These are phyloP conservation scores for Harrya chromipes DNA, from an alignment of 768 basidiomycete species.

Conservation along the genomic window DNA sequence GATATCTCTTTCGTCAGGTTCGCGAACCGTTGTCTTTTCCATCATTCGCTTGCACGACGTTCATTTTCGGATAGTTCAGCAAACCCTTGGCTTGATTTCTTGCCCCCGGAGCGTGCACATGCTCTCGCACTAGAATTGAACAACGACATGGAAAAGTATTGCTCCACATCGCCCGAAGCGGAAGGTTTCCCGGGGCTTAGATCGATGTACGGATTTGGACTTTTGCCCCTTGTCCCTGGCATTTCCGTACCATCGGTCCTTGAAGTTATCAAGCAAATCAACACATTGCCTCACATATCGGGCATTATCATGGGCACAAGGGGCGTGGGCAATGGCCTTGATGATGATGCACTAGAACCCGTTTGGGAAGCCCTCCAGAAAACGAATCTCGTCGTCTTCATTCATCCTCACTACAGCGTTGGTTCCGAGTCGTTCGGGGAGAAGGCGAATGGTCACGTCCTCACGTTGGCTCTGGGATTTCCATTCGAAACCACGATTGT, in stretches of 20 bases:
- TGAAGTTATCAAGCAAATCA: conserved; percentile 64
- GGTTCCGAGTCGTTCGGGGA: conserved; percentile 72
- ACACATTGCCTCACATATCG: conserved; percentile 60
- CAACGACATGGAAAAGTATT: conserved; percentile 74
- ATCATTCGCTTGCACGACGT: conserved; percentile 14
- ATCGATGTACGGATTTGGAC: conserved; percentile 79
- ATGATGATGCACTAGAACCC: conserved; percentile 74
- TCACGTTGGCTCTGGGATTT: conserved; percentile 84
- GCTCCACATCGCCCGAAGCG: conserved; percentile 55
- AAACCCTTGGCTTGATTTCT: conserved; percentile 91
- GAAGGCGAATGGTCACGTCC: conserved; percentile 80
- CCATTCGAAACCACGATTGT: conserved; percentile 90
- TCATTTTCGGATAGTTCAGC: conserved; percentile 53
- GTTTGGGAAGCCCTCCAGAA: conserved; percentile 78
- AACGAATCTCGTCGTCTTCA: conserved; percentile 70
- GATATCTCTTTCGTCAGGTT: conserved; percentile 78
- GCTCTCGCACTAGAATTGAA: conserved; percentile 70
- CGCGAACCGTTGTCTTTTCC: conserved; percentile 7
- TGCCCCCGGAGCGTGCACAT: conserved; percentile 64
- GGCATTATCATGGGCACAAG: conserved; percentile 80
- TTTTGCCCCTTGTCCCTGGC: conserved; percentile 76
- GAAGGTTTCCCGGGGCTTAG: conserved; percentile 40
- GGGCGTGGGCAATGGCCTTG: conserved; percentile 76
- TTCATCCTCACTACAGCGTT: conserved; percentile 87
- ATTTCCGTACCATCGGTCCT: conserved; percentile 55